Percentiles rank a stretch among this genome's conserved stretches.
phyloP scores from a whole-genome alignment of 164 flowering plant species.

The Magnolia sinica region DNA sequence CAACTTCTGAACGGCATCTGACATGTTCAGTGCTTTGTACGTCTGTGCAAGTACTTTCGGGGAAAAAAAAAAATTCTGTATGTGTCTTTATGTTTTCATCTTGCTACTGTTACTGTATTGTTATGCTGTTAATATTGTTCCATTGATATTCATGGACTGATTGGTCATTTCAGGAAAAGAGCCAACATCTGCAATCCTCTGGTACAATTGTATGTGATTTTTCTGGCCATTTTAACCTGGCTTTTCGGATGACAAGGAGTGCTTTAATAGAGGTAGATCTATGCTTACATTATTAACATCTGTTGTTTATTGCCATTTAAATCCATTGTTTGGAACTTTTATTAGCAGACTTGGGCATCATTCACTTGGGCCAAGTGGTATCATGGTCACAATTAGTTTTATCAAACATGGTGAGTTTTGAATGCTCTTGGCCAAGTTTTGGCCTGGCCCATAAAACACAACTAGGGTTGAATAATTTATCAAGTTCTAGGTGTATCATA shows the following conservation, averaged over 20 bases:
- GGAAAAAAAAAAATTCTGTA: neutral
- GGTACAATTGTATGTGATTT: constrained; percentile 59
- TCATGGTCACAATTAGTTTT: neutral
- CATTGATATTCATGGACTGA: constrained; percentile 1
- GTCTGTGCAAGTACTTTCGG: no score
- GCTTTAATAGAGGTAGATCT: constrained; percentile 64
- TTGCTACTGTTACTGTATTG: neutral
- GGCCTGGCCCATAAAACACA: no score
- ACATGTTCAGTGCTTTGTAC: neutral
- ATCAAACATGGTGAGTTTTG: neutral
- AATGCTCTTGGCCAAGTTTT: neutral
- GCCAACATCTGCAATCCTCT: constrained; percentile 42
- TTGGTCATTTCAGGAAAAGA: constrained; percentile 54
- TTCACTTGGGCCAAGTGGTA: neutral
- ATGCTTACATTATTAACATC: neutral
- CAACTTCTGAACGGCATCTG: neutral
- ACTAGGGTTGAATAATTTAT: no score
- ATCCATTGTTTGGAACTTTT: neutral
- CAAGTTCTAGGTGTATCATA: no score
- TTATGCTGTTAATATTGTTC: neutral
- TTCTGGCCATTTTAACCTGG: constrained; percentile 55
- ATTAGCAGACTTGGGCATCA: neutral
- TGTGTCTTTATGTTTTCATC: neutral
- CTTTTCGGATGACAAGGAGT: constrained; percentile 59
- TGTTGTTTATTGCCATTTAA: neutral